Conservation (phyloP, 2,329 filamentous ascomycete species). For the Samsoniella hepiali region DNA sequence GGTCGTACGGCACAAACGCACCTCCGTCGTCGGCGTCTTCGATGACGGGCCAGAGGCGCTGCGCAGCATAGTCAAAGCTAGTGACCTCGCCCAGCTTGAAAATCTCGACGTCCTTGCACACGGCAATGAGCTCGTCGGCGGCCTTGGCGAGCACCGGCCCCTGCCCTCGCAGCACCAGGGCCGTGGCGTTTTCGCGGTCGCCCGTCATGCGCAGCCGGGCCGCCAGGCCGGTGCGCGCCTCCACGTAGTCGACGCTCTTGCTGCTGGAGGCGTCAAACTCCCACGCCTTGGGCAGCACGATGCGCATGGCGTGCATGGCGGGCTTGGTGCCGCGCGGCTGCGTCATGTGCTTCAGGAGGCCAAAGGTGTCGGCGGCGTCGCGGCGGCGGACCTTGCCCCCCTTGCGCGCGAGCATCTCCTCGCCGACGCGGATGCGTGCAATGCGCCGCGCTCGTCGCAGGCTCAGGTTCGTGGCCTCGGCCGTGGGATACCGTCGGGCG, state of each 20-base stretch:
- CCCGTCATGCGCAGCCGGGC: constrained; percentile 33
- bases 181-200: constrained; percentile 31
- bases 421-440: constrained; percentile 14
- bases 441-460: constrained; percentile 1
- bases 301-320: constrained; percentile 36
- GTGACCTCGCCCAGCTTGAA: constrained; percentile 37
- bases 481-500: neutral
- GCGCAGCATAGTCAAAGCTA: constrained; percentile 33
- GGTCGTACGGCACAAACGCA: constrained; percentile 24
- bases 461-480: neutral
- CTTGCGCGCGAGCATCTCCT: constrained; percentile 3
- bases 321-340: constrained; percentile 28
- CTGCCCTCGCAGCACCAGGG: constrained; percentile 33
- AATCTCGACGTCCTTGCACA: constrained; percentile 32
- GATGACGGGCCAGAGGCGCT: constrained; percentile 36
- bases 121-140: constrained; percentile 33
- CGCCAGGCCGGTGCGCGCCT: constrained; percentile 33
- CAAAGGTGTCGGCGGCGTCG: constrained; percentile 30
- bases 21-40: constrained; percentile 25
- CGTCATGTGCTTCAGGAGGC: constrained; percentile 37
- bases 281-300: constrained; percentile 35
- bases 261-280: constrained; percentile 33
- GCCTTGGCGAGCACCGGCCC: constrained; percentile 32
- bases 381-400: neutral
- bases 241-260: constrained; percentile 33